These are phyloP conservation scores for Hypoxylon sp. DNA, from an alignment of 2,329 filamentous ascomycete genomes.

Conservation along the genomic window DNA sequence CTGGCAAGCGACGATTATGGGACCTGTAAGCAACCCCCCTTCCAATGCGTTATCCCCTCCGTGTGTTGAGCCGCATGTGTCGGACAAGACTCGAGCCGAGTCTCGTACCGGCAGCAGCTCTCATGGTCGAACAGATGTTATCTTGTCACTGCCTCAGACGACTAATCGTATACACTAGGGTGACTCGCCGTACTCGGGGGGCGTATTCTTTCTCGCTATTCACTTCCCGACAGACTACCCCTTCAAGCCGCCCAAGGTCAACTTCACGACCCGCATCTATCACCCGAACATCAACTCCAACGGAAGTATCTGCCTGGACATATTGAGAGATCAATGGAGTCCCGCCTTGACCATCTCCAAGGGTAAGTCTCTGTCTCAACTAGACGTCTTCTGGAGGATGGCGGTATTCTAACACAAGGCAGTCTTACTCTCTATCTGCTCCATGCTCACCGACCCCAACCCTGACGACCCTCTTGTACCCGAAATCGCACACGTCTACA, in stretches of 20 bases:
- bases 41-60: not conserved
- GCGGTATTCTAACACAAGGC: conserved; percentile 16
- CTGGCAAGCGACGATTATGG: conserved; percentile 99
- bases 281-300: conserved; percentile 99
- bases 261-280: conserved; percentile 99
- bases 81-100: not conserved
- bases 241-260: conserved; percentile 99
- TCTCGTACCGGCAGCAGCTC: not conserved
- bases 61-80: not conserved
- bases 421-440: conserved; percentile 99
- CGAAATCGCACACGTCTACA: conserved; percentile 99
- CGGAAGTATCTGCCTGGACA: conserved; percentile 98
- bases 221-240: conserved; percentile 99
- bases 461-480: conserved; percentile 98
- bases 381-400: conserved; percentile 16
- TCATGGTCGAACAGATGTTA: not conserved
- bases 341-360: conserved; percentile 98
- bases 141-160: conserved; percentile 4
- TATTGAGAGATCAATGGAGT: conserved; percentile 98
- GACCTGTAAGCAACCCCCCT: conserved; percentile 76
- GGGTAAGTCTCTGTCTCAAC: conserved; percentile 63
- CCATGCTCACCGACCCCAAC: conserved; percentile 99
- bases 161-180: conserved; percentile 61
- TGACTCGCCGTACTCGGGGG: conserved; percentile 97
- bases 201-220: conserved; percentile 98